Evolutionary conservation across 805 yeast genomes (phyloP).

Genomic region (Myxozyma lipomycoides): DNA sequence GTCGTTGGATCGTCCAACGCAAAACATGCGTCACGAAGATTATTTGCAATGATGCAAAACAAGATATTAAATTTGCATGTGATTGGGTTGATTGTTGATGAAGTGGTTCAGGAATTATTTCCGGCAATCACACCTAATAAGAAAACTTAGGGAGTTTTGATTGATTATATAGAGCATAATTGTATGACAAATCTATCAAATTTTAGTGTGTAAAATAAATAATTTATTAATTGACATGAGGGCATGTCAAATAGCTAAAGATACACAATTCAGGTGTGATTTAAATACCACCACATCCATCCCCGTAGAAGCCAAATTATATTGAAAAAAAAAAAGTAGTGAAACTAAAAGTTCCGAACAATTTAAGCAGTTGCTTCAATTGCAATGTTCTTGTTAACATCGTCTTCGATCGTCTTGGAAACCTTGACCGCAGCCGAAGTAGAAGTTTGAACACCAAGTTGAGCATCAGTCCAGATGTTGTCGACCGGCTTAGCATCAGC

Average conservation of each 20-base stretch:
- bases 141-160: no score
- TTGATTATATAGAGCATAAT: no score
- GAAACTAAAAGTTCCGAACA: background rate
- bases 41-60: slow-evolving; percentile 70
- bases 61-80: slow-evolving; percentile 65
- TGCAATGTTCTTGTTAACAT: slow-evolving; percentile 5
- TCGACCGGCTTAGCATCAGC: slow-evolving; percentile 44
- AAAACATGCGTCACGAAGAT: slow-evolving; percentile 53
- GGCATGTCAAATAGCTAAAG: no score
- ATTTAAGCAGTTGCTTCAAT: slow-evolving; percentile 21
- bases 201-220: no score
- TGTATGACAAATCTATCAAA: no score
- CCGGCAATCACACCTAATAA: slow-evolving; percentile 12
- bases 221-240: no score
- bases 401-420: slow-evolving; percentile 3
- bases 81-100: slow-evolving; percentile 33
- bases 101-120: slow-evolving; percentile 21
- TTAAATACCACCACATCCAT: no score
- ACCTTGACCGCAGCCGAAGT: slow-evolving; percentile 3
- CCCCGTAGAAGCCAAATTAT: no score
- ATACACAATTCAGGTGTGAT: no score
- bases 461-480: slow-evolving; percentile 86
- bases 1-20: slow-evolving; percentile 70
- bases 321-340: slow-evolving; percentile 1
- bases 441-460: slow-evolving; percentile 43